These are phyloP conservation scores for Aspergillus affinis DNA, from an alignment of 495 filamentous ascomycete species.

Conservation along the genomic window DNA sequence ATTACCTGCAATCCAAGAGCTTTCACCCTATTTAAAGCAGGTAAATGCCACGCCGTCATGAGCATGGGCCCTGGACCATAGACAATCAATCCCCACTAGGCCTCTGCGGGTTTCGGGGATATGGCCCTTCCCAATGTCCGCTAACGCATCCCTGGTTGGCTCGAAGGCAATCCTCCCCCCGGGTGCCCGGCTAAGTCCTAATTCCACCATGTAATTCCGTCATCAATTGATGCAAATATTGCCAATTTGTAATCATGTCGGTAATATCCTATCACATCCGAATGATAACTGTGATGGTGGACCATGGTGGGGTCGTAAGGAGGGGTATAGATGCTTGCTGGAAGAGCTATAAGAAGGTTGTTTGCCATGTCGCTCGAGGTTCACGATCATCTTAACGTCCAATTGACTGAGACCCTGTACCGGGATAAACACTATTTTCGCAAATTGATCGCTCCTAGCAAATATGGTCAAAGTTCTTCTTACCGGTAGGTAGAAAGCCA, in stretches of 20 bases:
- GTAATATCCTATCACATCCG: conserved; percentile 17
- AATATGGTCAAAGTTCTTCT: conserved; percentile 46
- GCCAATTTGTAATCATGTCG: conserved; percentile 11
- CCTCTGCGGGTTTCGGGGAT: neutral
- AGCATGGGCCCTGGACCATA: neutral
- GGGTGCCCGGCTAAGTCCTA: neutral
- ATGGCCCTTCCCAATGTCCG: neutral
- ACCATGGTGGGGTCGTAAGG: conserved; percentile 15
- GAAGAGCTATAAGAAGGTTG: conserved; percentile 1
- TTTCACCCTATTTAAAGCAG: too few species aligned
- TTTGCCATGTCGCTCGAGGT: neutral
- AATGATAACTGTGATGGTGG: conserved; percentile 17
- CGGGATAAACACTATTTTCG: neutral
- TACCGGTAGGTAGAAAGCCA: conserved; percentile 31
- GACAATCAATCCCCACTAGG: neutral
- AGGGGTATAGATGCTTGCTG: conserved; percentile 8
- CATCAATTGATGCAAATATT: conserved; percentile 14
- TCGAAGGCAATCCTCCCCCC: neutral
- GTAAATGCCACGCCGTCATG: neutral
- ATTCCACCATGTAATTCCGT: conserved; percentile 4
- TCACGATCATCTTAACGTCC: neutral
- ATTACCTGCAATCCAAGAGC: too few species aligned
- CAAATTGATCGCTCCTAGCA: conserved; percentile 1
- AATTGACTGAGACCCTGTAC: neutral
- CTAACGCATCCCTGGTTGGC: neutral